Conservation (phyloP, 1,284 basidiomycete genomes). For the Trametes hirsuta region DNA sequence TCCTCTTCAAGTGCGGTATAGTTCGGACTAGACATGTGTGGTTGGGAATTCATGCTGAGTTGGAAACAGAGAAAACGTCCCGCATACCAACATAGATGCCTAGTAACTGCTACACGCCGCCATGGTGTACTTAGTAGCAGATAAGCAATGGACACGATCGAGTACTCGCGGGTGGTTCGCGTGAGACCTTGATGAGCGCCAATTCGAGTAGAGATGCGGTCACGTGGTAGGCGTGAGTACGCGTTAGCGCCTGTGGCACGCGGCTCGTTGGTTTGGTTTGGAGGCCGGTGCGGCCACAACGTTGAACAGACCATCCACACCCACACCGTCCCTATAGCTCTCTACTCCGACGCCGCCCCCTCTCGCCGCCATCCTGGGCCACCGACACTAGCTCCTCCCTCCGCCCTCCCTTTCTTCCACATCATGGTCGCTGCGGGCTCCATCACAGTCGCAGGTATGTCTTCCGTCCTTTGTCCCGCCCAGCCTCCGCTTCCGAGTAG, state of each 20-base stretch:
- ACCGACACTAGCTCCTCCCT: slow-evolving; percentile 11
- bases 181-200: too few species aligned
- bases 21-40: too few species aligned
- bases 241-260: slow-evolving; percentile 25
- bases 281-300: slow-evolving; percentile 3
- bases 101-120: too few species aligned
- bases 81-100: too few species aligned
- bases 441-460: slow-evolving; percentile 82
- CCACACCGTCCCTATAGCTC: not conserved
- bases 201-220: slow-evolving; percentile 15
- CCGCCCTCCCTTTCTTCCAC: slow-evolving; percentile 7
- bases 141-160: not conserved
- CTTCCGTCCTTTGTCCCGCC: slow-evolving; percentile 15
- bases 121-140: not conserved
- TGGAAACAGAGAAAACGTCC: too few species aligned
- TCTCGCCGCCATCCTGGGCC: slow-evolving; percentile 10
- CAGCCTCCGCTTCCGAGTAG: not conserved
- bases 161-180: too few species aligned
- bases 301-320: slow-evolving; percentile 20
- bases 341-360: slow-evolving; percentile 10
- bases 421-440: slow-evolving; percentile 82
- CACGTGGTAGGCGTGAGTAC: slow-evolving; percentile 23
- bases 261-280: slow-evolving; percentile 23
- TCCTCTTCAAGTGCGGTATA: too few species aligned
- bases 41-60: too few species aligned